Conservation (phyloP, 108 stramenopile genomes). For the Cylindrotheca closterium region DNA sequence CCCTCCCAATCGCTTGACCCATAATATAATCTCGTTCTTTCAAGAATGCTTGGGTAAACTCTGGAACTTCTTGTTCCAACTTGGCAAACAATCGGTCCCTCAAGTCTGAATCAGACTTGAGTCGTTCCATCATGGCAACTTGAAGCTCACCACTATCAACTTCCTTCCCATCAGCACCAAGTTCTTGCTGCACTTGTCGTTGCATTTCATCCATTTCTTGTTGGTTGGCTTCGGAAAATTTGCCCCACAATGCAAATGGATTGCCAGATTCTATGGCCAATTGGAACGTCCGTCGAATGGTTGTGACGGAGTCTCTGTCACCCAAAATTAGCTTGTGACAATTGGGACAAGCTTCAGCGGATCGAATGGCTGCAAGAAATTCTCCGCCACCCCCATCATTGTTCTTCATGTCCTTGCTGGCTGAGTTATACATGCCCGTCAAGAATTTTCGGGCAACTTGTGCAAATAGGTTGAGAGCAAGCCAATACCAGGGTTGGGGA, state of each 20-base stretch:
- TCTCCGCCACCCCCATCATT: slow-evolving; percentile 29
- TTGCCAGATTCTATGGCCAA: slow-evolving; percentile 31
- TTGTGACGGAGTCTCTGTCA: slow-evolving; percentile 28
- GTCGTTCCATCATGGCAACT: slow-evolving; percentile 33
- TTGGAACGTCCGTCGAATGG: slow-evolving; percentile 29
- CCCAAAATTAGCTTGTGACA: slow-evolving; percentile 28
- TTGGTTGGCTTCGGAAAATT: slow-evolving; percentile 10
- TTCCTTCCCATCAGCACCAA: neutral
- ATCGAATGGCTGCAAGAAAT: slow-evolving; percentile 29
- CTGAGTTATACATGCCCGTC: slow-evolving; percentile 39
- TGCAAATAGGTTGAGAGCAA: slow-evolving; percentile 9
- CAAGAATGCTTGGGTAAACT: slow-evolving; percentile 37
- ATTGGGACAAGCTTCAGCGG: slow-evolving; percentile 11
- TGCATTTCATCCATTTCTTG: slow-evolving; percentile 32
- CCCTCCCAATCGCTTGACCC: slow-evolving; percentile 27
- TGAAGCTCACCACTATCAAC: slow-evolving; percentile 21
- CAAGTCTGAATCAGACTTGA: slow-evolving; percentile 30
- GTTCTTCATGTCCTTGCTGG: slow-evolving; percentile 17
- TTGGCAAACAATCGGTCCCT: slow-evolving; percentile 28
- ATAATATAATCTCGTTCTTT: slow-evolving; percentile 43
- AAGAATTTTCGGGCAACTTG: slow-evolving; percentile 19
- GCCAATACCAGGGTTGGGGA: neutral
- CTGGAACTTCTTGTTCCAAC: slow-evolving; percentile 37
- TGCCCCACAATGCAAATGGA: slow-evolving; percentile 12
- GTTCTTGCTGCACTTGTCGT: slow-evolving; percentile 10